Percentiles rank a stretch among this genome's conserved stretches.
Evolutionary conservation across 306 rosid species (phyloP).

Genomic region (Vigna unguiculata): DNA sequence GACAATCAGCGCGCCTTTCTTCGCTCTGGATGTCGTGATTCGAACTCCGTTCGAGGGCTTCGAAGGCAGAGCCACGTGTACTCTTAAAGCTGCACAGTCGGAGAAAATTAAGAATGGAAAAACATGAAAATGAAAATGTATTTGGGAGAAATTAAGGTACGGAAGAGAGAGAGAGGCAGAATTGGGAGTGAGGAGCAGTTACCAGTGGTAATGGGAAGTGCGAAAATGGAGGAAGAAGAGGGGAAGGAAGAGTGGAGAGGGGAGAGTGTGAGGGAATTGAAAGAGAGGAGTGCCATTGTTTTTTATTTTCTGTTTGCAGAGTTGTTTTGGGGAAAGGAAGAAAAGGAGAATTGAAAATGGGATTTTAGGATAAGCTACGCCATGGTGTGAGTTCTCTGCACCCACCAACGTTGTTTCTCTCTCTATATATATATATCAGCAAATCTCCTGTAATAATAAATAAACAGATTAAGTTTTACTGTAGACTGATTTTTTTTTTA

Average conservation of each 20-base stretch:
- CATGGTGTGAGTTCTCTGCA: no score
- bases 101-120: slow-evolving; percentile 31
- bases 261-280: slow-evolving; percentile 56
- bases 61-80: slow-evolving; percentile 40
- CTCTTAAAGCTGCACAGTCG: slow-evolving; percentile 49
- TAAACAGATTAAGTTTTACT: no score
- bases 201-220: slow-evolving; percentile 52
- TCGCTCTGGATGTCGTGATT: slow-evolving; percentile 45
- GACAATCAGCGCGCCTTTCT: slow-evolving; percentile 33
- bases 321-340: not conserved
- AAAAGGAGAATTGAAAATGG: not conserved
- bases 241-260: slow-evolving; percentile 42
- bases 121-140: slow-evolving; percentile 4
- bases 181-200: slow-evolving; percentile 16
- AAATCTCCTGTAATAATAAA: no score
- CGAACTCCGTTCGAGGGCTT: slow-evolving; percentile 52
- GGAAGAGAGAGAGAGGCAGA: not conserved
- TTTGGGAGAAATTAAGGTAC: slow-evolving; percentile 25
- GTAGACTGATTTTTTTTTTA: no score
- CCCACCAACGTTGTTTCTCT: no score
- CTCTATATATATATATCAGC: no score
- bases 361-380: slow-evolving; percentile 40
- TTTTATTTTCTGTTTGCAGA: not conserved
- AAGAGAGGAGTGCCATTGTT: slow-evolving; percentile 62
- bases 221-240: slow-evolving; percentile 43